Conservation (phyloP, 2,329 filamentous ascomycete genomes). For the Epicoccum sorghinum region DNA sequence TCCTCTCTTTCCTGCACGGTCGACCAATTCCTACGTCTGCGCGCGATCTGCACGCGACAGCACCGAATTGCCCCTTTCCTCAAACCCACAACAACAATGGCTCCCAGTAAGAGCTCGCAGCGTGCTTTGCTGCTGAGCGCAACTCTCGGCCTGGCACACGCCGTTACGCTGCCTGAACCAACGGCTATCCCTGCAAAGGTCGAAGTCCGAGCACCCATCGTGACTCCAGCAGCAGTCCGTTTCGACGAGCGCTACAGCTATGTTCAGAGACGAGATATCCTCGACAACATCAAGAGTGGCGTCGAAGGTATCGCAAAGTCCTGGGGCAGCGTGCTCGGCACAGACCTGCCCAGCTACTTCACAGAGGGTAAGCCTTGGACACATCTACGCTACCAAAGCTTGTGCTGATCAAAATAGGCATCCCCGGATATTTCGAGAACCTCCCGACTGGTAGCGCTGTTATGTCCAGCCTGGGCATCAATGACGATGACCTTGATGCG, state of each 20-base stretch:
- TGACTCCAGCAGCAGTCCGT: slow-evolving; percentile 43
- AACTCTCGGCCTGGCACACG: slow-evolving; percentile 28
- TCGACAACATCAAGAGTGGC: slow-evolving; percentile 41
- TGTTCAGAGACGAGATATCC: slow-evolving; percentile 38
- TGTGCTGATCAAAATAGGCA: slow-evolving; percentile 45
- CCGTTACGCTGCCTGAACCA: slow-evolving; percentile 40
- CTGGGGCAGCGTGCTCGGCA: slow-evolving; percentile 43
- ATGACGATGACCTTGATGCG: slow-evolving; percentile 63
- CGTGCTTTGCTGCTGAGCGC: slow-evolving; percentile 31
- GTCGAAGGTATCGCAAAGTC: slow-evolving; percentile 38
- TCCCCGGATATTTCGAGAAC: slow-evolving; percentile 69
- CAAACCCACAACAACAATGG: slow-evolving; percentile 21
- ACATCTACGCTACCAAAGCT: slow-evolving; percentile 21
- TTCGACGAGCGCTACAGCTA: slow-evolving; percentile 43
- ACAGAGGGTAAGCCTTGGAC: slow-evolving; percentile 37
- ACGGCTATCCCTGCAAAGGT: slow-evolving; percentile 40
- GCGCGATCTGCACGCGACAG: not conserved
- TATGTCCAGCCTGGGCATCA: slow-evolving; percentile 65
- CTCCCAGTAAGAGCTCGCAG: slow-evolving; percentile 19
- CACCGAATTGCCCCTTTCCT: not conserved
- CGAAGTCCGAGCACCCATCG: slow-evolving; percentile 35
- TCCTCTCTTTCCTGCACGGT: not conserved
- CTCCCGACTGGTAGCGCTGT: slow-evolving; percentile 69
- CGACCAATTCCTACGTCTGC: not conserved
- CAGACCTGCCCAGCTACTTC: slow-evolving; percentile 45